Base-by-base conservation (phyloP, 352 stramenopile genomes). In the Pilasporangium apinafurcum region DNA sequence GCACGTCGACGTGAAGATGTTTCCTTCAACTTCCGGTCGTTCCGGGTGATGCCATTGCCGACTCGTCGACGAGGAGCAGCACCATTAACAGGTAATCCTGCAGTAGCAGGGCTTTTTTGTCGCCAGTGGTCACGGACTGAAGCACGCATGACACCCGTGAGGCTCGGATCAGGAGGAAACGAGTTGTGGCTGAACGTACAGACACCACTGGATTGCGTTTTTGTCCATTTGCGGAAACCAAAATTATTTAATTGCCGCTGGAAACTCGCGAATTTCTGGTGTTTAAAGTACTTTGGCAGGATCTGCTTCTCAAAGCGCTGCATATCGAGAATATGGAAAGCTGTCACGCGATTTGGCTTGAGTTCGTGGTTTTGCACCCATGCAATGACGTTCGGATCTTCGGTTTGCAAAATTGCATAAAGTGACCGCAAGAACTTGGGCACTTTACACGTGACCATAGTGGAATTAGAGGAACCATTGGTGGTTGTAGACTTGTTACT, bases 171-270 rank as follows among this genome's bases (percentile, higher is more conserved):
- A 1, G 76, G 76, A 3, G 76, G 75, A 47, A 91, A 91, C 49
- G 68, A 76, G 56, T 87, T 86, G 59, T 91, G 79, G 54, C 70
- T 86, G 58, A 91, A 91, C 30, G 79, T 91, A 58, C 75, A 91
- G 13, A 88, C 75, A 8, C 75, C 76, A 37, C 75, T 83, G 13
- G 77, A 84, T 43, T 87, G 72, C 5, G 74, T 83, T 44, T 89
- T 89, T 26, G 71, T 86, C 74, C 74, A 86, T 48, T 90, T 90
- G 54, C 64, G 64, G 57, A 97, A 97, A 24, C 66, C 75, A 71
- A 97, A 97, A 56, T 97, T 96, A 59, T 95, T 96, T 35, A 97
- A 68, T 56, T 97, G 87, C 32, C 90, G 71, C 51, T 95, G 83
- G 45, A 97, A 92, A 35, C 83, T 96, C 40, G 90, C 85, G 55